Percentiles rank a stretch among this genome's conserved stretches.
Evolutionary conservation across 352 stramenopile species (phyloP).

Genomic region (Peronospora belbahrii): DNA sequence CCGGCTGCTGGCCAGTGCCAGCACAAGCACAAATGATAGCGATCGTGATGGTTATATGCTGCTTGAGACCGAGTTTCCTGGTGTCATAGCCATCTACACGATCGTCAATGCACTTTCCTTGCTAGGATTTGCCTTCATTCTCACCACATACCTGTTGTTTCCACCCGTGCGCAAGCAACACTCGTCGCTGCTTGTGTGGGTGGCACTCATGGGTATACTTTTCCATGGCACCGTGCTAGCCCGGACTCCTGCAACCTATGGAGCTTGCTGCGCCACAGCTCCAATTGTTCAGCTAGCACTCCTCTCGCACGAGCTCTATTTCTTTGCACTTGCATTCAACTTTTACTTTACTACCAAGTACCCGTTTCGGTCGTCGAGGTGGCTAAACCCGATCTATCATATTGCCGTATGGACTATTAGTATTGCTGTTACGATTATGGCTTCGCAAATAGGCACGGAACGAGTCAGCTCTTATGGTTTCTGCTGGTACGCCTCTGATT

Average conservation of each 20-base stretch:
- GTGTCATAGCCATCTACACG: conserved; percentile 47
- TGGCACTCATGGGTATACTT: conserved; percentile 70
- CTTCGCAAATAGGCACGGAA: conserved; percentile 33
- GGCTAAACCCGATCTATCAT: conserved; percentile 66
- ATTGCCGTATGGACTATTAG: conserved; percentile 51
- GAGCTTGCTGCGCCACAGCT: conserved; percentile 53
- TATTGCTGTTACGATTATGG: conserved; percentile 43
- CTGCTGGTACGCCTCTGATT: conserved; percentile 61
- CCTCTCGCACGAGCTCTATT: conserved; percentile 76
- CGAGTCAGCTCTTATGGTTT: conserved; percentile 71
- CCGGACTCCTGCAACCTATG: conserved; percentile 40
- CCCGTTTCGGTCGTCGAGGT: conserved; percentile 70
- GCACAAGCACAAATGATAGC: too few relatives aligned
- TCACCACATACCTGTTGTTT: conserved; percentile 76
- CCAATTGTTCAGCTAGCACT: conserved; percentile 61
- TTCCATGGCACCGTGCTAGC: conserved; percentile 69
- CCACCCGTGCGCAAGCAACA: conserved; percentile 73
- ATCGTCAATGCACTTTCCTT: conserved; percentile 58
- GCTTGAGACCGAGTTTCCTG: conserved; percentile 50
- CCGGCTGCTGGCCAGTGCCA: conserved; percentile 10
- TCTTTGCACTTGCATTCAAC: conserved; percentile 79
- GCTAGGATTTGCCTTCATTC: conserved; percentile 67
- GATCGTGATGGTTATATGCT: conserved; percentile 13
- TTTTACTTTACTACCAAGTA: conserved; percentile 87
- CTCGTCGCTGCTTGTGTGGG: conserved; percentile 72